Evolutionary conservation across 306 rosid genomes (phyloP).

Genomic region (Cucumis sativus): Cucumber_9930_V3 NC_026660.2:24393001-24393500

Average conservation of each 20-base stretch:
- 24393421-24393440: not conserved
- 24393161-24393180: not conserved
- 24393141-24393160: not conserved
- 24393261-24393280: not conserved
- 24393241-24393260: not conserved
- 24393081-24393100: too few species aligned
- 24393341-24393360: slow-evolving; percentile 7
- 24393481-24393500: not conserved
- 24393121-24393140: too few species aligned
- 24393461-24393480: not conserved
- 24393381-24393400: not conserved
- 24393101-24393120: too few species aligned
- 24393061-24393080: not conserved
- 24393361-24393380: not conserved
- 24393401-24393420: not conserved
- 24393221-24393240: not conserved
- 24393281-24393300: not conserved
- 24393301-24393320: not conserved
- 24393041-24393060: not conserved
- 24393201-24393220: not conserved
- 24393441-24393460: not conserved
- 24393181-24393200: not conserved
- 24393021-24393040: not conserved
- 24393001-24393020: not conserved
- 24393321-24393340: not conserved